These are phyloP conservation scores for Aspergillus baeticus DNA, from an alignment of 495 filamentous ascomycete genomes.

Conservation along the genomic window DNA sequence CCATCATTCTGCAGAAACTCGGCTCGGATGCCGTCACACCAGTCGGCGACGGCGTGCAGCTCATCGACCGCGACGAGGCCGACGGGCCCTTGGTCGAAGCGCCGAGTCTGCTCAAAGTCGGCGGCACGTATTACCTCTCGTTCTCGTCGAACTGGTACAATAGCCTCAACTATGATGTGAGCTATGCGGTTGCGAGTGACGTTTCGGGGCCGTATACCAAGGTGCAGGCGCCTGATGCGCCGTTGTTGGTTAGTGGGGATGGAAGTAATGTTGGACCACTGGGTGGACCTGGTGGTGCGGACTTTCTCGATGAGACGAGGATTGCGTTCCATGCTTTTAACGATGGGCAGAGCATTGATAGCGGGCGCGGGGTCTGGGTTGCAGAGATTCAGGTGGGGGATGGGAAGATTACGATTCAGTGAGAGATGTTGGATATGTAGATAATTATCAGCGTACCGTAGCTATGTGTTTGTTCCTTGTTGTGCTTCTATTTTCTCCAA, in stretches of 20 bases:
- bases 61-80: slow-evolving; percentile 52
- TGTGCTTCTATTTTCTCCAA: not conserved
- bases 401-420: slow-evolving; percentile 1
- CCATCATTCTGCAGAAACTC: slow-evolving; percentile 60
- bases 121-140: slow-evolving; percentile 55
- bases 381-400: not conserved
- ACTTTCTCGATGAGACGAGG: not conserved
- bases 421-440: no score
- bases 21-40: slow-evolving; percentile 48
- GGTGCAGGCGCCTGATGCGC: slow-evolving; percentile 9
- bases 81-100: slow-evolving; percentile 66
- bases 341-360: not conserved
- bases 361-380: slow-evolving; percentile 1
- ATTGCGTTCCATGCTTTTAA: not conserved
- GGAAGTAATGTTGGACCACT: not conserved
- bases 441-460: not conserved
- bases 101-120: slow-evolving; percentile 48
- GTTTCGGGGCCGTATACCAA: slow-evolving; percentile 51
- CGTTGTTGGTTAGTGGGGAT: slow-evolving; percentile 12
- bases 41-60: slow-evolving; percentile 48
- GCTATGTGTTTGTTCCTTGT: not conserved
- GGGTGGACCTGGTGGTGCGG: not conserved
- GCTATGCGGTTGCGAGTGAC: slow-evolving; percentile 48
- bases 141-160: slow-evolving; percentile 61
- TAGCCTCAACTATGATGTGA: slow-evolving; percentile 51